Percentiles rank a stretch among this genome's conserved stretches.
phyloP scores from a whole-genome alignment of 371 early-diverging fungal genomes.

The Mucor piriformis region DNA sequence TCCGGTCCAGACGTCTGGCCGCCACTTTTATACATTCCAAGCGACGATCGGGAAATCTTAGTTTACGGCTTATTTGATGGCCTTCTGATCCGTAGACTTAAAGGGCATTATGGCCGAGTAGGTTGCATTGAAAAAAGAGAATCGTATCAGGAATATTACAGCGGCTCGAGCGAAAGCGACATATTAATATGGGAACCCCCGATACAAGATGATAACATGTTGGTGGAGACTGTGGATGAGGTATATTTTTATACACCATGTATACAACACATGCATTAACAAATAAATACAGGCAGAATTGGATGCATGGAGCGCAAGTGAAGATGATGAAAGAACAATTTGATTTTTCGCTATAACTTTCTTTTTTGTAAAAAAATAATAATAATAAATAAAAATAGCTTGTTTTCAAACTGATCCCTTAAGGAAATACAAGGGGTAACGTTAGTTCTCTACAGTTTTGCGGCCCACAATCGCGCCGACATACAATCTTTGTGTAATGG shows the following conservation, averaged over 20 bases:
- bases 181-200: constrained; percentile 72
- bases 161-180: constrained; percentile 68
- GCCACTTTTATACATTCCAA: constrained; percentile 61
- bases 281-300: constrained; percentile 18
- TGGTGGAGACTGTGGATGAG: not conserved
- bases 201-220: constrained; percentile 17
- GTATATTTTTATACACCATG: not conserved
- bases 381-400: constrained; percentile 3
- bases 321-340: constrained; percentile 15
- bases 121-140: constrained; percentile 62
- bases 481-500: constrained; percentile 17
- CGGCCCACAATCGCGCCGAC: constrained; percentile 11
- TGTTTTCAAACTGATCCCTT: constrained; percentile 1
- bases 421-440: constrained; percentile 11
- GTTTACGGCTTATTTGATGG: constrained; percentile 68
- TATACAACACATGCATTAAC: constrained; percentile 6
- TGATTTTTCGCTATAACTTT: not conserved
- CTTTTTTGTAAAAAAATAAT: not conserved
- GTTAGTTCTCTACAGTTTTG: constrained; percentile 6
- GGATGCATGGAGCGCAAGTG: constrained; percentile 36
- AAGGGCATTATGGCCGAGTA: constrained; percentile 69
- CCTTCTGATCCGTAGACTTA: constrained; percentile 51
- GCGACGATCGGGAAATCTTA: constrained; percentile 58
- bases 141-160: constrained; percentile 63
- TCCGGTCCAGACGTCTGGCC: constrained; percentile 53